These are phyloP conservation scores for Eucalyptus caleyi DNA, from an alignment of 345 rosid species.

Conservation along the genomic window DNA sequence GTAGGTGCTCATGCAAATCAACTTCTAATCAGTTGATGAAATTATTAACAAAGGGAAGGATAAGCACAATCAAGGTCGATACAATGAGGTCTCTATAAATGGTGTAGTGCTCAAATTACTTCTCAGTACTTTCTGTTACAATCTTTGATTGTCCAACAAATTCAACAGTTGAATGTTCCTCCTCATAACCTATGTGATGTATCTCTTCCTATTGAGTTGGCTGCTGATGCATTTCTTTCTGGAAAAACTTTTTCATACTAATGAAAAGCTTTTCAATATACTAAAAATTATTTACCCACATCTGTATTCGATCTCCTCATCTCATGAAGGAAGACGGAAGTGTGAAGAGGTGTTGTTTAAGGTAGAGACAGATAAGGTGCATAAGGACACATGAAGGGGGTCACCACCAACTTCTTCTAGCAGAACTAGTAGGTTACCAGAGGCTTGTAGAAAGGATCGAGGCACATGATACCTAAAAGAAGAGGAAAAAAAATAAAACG, in stretches of 20 bases:
- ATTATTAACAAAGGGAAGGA: neutral
- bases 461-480: conserved; percentile 71
- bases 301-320: neutral
- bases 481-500: neutral
- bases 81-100: neutral
- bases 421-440: conserved; percentile 37
- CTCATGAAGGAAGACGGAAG: neutral
- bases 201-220: neutral
- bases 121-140: neutral
- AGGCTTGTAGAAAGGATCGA: conserved; percentile 43
- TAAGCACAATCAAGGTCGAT: neutral
- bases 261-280: neutral
- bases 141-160: neutral
- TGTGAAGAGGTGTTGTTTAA: neutral
- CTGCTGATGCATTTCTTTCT: neutral
- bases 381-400: conserved; percentile 42
- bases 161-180: neutral
- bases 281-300: neutral
- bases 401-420: conserved; percentile 66
- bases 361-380: conserved; percentile 19
- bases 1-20: neutral
- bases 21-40: neutral
- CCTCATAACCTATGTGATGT: neutral
- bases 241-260: neutral
- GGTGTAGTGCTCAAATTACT: neutral